Conservation (phyloP, 306 rosid species). For the Dryas octopetala region DNA sequence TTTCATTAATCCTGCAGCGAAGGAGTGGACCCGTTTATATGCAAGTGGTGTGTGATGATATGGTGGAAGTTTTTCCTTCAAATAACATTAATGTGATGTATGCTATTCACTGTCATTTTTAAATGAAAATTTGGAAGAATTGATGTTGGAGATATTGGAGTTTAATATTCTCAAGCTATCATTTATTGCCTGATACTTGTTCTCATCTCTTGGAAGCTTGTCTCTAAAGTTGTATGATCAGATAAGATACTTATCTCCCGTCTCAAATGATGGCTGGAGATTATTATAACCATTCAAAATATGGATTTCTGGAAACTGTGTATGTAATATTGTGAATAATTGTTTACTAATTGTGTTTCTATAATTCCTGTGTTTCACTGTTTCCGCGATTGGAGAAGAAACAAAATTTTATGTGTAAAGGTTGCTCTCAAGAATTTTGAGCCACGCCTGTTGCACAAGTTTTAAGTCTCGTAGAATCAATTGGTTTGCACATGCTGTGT, state of each 20-base stretch:
- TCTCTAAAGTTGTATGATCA: conserved; percentile 45
- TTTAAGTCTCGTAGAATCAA: too few relatives aligned
- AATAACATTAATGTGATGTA: conserved; percentile 58
- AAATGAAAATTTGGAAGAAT: conserved; percentile 50
- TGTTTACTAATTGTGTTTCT: neutral
- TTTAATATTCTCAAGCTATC: conserved; percentile 40
- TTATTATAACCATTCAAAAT: neutral
- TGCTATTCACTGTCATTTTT: conserved; percentile 49
- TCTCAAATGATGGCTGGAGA: conserved; percentile 1
- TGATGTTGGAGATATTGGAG: conserved; percentile 48
- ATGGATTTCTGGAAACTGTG: neutral
- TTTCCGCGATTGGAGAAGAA: too few relatives aligned
- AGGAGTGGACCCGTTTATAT: conserved; percentile 88
- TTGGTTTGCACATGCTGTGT: too few relatives aligned
- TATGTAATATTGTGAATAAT: conserved; percentile 12
- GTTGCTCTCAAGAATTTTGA: too few relatives aligned
- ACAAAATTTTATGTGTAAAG: too few relatives aligned
- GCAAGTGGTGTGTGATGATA: conserved; percentile 70
- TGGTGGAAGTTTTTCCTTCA: conserved; percentile 31
- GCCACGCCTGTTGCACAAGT: too few relatives aligned
- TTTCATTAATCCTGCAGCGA: conserved; percentile 48
- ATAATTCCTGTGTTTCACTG: neutral
- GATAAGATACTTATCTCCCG: conserved; percentile 6
- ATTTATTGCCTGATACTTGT: conserved; percentile 38
- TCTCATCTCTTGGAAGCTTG: conserved; percentile 37